A percentile compares a stretch with the other conserved stretches of the same genome.
Evolutionary conservation across 768 basidiomycete species (phyloP).

Genomic region (Hypholoma fasciculare): DNA sequence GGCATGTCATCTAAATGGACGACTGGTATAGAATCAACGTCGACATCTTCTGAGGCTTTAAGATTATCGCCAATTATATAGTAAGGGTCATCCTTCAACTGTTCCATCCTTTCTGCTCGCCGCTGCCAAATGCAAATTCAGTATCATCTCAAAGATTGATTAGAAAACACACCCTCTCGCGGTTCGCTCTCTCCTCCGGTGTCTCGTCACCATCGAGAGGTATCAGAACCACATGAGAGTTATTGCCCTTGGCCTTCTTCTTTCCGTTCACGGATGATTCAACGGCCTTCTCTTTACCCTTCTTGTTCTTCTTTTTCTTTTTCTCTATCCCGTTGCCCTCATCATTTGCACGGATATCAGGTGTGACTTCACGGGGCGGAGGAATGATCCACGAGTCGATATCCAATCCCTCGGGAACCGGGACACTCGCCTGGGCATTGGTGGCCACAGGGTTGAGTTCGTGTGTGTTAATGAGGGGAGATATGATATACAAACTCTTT

Average conservation of each 20-base stretch:
- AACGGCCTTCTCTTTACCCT: conserved; percentile 33
- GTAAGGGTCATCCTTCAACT: conserved; percentile 86
- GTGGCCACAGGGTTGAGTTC: conserved; percentile 85
- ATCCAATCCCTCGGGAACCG: conserved; percentile 82
- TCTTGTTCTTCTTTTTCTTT: conserved; percentile 58
- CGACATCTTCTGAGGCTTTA: conserved; percentile 62
- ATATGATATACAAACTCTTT: conserved; percentile 85
- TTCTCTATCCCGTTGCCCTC: conserved; percentile 47
- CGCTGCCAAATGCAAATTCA: conserved; percentile 42
- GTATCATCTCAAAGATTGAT: background rate
- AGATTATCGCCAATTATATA: conserved; percentile 75
- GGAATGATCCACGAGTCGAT: conserved; percentile 85
- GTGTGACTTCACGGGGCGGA: conserved; percentile 44
- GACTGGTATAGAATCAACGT: conserved; percentile 92
- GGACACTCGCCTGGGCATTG: conserved; percentile 79
- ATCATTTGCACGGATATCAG: conserved; percentile 13
- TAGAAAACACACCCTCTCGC: conserved; percentile 56
- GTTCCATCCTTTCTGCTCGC: conserved; percentile 73
- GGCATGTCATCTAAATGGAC: conserved; percentile 79
- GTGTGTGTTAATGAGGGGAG: conserved; percentile 73
- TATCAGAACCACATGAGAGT: conserved; percentile 32
- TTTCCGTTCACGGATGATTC: conserved; percentile 20
- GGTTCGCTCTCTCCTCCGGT: conserved; percentile 56
- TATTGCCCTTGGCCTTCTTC: conserved; percentile 33
- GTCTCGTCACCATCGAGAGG: conserved; percentile 49